phyloP scores from a whole-genome alignment of 164 flowering plant genomes.

The Stephania japonica region DNA sequence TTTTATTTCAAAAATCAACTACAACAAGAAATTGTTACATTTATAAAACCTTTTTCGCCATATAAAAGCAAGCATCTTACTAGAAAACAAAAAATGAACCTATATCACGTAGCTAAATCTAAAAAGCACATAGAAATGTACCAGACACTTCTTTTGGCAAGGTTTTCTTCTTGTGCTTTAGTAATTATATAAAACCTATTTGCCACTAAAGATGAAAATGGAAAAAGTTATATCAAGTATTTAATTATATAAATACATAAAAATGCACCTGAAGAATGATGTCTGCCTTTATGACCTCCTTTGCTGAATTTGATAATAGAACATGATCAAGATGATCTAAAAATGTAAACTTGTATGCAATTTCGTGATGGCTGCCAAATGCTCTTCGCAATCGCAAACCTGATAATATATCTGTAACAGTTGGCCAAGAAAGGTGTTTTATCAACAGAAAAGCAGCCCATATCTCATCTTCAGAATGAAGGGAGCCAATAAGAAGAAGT shows the following conservation, averaged over 20 bases:
- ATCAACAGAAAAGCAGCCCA: constrained; percentile 86
- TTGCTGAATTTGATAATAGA: constrained; percentile 57
- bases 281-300: constrained; percentile 47
- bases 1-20: constrained; percentile 4
- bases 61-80: too few species aligned
- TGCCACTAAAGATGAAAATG: too few species aligned
- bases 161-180: too few species aligned
- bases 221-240: neutral
- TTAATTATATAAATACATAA: neutral
- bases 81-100: too few species aligned
- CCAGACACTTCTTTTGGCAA: too few species aligned
- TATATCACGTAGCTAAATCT: too few species aligned
- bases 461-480: constrained; percentile 73
- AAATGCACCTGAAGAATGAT: constrained; percentile 72
- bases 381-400: constrained; percentile 71
- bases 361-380: constrained; percentile 33
- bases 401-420: constrained; percentile 77
- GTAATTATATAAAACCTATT: too few species aligned
- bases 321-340: constrained; percentile 86
- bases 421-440: constrained; percentile 81
- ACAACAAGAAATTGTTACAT: neutral
- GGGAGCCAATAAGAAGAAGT: constrained; percentile 62
- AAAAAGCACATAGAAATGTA: too few species aligned
- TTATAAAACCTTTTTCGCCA: too few species aligned
- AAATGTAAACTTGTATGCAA: constrained; percentile 42